A percentile compares a stretch with the other conserved stretches of the same genome.
These are phyloP conservation scores for Fusarium sp. DNA, from an alignment of 2,329 filamentous ascomycete genomes.

Conservation along the genomic window DNA sequence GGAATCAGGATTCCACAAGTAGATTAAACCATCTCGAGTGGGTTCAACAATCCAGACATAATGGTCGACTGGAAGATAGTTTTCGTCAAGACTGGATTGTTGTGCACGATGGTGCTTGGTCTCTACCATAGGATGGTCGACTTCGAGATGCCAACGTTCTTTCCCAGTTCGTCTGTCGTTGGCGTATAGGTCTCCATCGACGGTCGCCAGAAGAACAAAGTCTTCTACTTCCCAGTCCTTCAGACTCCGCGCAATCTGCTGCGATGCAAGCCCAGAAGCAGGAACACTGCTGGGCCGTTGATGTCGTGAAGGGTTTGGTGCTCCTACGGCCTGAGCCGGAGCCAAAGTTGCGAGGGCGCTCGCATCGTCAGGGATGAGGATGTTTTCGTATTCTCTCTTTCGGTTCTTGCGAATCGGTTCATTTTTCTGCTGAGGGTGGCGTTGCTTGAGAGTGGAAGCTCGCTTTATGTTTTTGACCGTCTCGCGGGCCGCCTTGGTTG, in stretches of 20 bases:
- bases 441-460: conserved; percentile 47
- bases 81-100: conserved; percentile 71
- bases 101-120: conserved; percentile 85
- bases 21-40: conserved; percentile 87
- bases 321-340: conserved; percentile 96
- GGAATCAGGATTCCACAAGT: conserved; percentile 81
- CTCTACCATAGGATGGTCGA: conserved; percentile 90
- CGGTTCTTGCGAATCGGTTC: conserved; percentile 52
- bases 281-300: conserved; percentile 68
- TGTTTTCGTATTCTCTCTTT: conserved; percentile 53
- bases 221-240: conserved; percentile 99
- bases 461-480: conserved; percentile 50
- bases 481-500: conserved; percentile 50
- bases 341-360: conserved; percentile 98
- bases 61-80: conserved; percentile 80
- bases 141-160: conserved; percentile 87
- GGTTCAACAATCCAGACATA: conserved; percentile 97
- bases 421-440: conserved; percentile 46
- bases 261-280: conserved; percentile 80
- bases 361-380: conserved; percentile 75
- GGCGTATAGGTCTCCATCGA: conserved; percentile 96
- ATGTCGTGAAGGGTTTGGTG: conserved; percentile 81
- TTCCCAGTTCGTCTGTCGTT: conserved; percentile 89
- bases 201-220: conserved; percentile 99
- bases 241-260: conserved; percentile 95